Conservation (phyloP, 2,329 filamentous ascomycete species). For the Diaporthe humulicola region DNA sequence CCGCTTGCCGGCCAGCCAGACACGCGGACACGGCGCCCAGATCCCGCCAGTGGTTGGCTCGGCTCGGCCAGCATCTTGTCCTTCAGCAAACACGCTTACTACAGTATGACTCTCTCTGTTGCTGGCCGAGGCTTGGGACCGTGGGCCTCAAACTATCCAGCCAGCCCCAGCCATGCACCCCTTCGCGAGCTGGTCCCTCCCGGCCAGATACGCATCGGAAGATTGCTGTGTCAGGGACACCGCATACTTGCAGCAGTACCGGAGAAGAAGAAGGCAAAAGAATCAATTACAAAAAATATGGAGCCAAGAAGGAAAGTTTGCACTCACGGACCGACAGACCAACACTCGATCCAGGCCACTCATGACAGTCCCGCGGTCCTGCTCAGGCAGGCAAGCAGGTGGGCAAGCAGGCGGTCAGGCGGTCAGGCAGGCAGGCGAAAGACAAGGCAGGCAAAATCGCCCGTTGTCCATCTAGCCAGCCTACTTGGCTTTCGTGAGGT, state of each 20-base stretch:
- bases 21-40: conserved; percentile 5
- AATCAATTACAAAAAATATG: background rate
- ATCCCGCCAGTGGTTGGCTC: conserved; percentile 19
- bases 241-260: background rate
- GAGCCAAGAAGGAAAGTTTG: background rate
- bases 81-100: background rate
- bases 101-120: background rate
- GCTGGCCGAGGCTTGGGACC: background rate
- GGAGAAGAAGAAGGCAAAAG: background rate
- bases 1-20: conserved; percentile 8
- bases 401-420: too few species aligned
- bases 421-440: conserved; percentile 4
- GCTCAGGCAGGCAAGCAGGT: background rate
- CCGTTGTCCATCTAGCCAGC: background rate
- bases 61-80: conserved; percentile 9
- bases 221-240: conserved; percentile 5
- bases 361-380: too few species aligned
- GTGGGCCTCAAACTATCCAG: background rate
- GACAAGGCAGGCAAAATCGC: conserved; percentile 5
- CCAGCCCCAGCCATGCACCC: background rate
- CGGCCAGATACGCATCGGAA: conserved; percentile 13
- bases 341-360: background rate
- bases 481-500: background rate
- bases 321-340: background rate
- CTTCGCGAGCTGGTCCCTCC: background rate